phyloP scores from a whole-genome alignment of 768 basidiomycete genomes.

The Trametes coccinea region DNA sequence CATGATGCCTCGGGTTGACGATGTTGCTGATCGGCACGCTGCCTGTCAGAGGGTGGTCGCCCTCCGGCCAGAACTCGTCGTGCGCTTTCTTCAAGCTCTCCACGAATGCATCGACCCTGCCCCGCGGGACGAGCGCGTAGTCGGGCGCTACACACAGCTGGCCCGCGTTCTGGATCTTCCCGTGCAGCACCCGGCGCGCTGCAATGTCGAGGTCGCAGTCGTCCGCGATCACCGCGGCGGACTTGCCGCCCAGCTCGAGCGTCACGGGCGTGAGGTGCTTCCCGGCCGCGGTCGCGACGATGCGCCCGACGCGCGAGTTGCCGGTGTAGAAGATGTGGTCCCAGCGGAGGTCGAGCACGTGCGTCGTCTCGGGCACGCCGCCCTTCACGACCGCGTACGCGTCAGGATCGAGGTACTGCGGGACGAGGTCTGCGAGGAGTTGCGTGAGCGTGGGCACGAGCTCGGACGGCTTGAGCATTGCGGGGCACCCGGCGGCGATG shows the following conservation, averaged over 20 bases:
- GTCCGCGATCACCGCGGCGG: conserved; percentile 46
- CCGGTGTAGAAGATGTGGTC: conserved; percentile 42
- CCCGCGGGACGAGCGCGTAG: conserved; percentile 44
- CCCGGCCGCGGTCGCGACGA: conserved; percentile 44
- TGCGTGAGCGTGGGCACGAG: conserved; percentile 47
- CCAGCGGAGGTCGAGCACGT: conserved; percentile 39
- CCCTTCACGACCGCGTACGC: conserved; percentile 58
- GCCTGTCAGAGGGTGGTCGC: conserved; percentile 42
- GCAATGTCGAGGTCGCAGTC: conserved; percentile 47
- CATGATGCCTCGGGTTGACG: conserved; percentile 53
- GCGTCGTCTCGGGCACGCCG: conserved; percentile 40
- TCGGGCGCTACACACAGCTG: conserved; percentile 53
- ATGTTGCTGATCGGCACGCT: conserved; percentile 47
- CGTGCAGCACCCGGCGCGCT: conserved; percentile 67
- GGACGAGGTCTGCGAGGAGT: conserved; percentile 54
- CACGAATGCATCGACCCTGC: conserved; percentile 49
- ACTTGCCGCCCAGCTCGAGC: conserved; percentile 47
- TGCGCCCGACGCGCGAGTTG: conserved; percentile 37
- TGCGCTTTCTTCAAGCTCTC: conserved; percentile 45
- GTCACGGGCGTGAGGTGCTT: conserved; percentile 45
- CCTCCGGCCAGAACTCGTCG: conserved; percentile 53
- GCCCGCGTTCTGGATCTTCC: conserved; percentile 64
- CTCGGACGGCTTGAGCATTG: conserved; percentile 69
- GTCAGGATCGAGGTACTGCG: conserved; percentile 53
- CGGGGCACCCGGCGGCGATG: conserved; percentile 73